Base-by-base conservation (phyloP, 2,329 filamentous ascomycete species). In the Pezicula carpinea region DNA sequence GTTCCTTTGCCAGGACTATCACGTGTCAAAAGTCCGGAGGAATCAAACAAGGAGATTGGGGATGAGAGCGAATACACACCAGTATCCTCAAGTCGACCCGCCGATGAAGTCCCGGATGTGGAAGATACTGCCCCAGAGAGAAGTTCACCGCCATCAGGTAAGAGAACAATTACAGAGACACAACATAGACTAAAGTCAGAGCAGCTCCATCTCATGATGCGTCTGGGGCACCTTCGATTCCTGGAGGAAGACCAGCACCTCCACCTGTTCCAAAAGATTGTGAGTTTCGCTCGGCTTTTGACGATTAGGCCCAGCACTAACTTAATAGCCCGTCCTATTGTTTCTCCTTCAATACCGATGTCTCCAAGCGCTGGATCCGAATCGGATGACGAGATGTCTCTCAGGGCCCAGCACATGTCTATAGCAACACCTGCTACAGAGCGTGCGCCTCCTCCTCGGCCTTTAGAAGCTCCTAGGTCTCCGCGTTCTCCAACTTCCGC, bases 351-450 rank as follows among this genome's bases (percentile, higher is more conserved):
- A 31, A 71, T 72, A 36, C 62, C 79, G 14, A 73, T 76, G 40
- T 87, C 87, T 34, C 83, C 82, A 39, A 89, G 83, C 48, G 77
- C 85, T 51, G 90, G 89, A 23, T 95, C 89, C 1, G 88, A 87
- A 63, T 93, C 91, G 36, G 91, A 95, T 58, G 91, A 96, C 64
- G 92, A 96, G 65, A 71, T 90, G 58, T 89, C 86, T 8, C 71
- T 73, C 44, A 66, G 67, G 60, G 61, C 75, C 58, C 64, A 67
- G 54, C 67, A 72, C 43, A 66, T 75, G 54, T 57, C 67, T 59
- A 44, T 74, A 43, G 65, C 65, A 44, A 66, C 68, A 23, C 65
- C 69, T 15, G 52, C 31, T 22, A 46, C 44, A 23, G 60, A 66
- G 19, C 54, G 67, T 45, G 66, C 67, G 18, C 71, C 71, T 42